Evolutionary conservation across 306 rosid genomes (phyloP).

Genomic region (Rosa chinensis): DNA sequence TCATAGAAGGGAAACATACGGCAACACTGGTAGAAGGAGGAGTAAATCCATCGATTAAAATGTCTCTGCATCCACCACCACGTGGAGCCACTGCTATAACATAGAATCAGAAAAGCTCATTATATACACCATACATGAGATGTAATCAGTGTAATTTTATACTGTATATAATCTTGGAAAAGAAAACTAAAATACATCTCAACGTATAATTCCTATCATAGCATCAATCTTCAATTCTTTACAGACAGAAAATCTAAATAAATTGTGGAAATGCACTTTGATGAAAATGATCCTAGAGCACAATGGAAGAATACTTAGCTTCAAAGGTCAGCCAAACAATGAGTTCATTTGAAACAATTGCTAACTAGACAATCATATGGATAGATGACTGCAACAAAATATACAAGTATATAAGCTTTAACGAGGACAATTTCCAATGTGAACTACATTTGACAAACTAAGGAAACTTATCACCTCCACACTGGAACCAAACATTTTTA

Average conservation of each 20-base stretch:
- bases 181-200: neutral
- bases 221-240: neutral
- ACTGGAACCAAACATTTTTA: neutral
- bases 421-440: neutral
- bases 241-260: neutral
- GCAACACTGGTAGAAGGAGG: constrained; percentile 79
- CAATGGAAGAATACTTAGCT: neutral
- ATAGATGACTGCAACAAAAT: neutral
- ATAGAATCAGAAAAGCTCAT: constrained; percentile 32
- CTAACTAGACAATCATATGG: neutral
- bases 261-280: neutral
- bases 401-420: neutral
- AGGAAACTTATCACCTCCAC: neutral
- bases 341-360: neutral
- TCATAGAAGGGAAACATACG: constrained; percentile 89
- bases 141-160: neutral
- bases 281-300: neutral
- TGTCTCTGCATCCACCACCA: constrained; percentile 57
- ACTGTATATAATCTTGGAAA: neutral
- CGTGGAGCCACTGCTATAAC: constrained; percentile 52
- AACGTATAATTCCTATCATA: neutral
- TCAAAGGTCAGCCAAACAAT: neutral
- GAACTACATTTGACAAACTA: neutral
- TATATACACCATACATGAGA: constrained; percentile 6
- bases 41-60: constrained; percentile 85